Percentiles rank a stretch among this genome's conserved stretches.
phyloP scores from a whole-genome alignment of 805 yeast species.

The Tetrapisispora taiwanensis region DNA sequence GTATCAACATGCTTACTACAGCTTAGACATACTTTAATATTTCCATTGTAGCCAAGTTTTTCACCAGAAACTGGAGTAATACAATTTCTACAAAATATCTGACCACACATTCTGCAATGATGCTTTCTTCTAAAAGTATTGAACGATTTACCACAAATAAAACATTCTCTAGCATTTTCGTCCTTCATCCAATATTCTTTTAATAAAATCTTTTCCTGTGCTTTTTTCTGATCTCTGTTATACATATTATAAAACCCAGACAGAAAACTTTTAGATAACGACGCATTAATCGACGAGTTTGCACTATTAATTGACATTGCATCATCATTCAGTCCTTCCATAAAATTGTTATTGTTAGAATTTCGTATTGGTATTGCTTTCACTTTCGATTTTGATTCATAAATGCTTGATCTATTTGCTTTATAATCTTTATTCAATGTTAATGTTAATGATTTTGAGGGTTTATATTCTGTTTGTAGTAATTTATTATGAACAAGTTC shows the following conservation, averaged over 20 bases:
- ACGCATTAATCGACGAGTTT: slow-evolving; percentile 34
- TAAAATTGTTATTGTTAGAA: slow-evolving; percentile 8
- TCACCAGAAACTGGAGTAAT: slow-evolving; percentile 62
- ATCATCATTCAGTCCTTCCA: slow-evolving; percentile 19
- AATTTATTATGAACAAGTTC: background rate
- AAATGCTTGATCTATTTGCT: slow-evolving; percentile 26
- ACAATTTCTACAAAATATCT: slow-evolving; percentile 81
- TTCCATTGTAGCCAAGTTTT: slow-evolving; percentile 50
- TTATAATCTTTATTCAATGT: slow-evolving; percentile 19
- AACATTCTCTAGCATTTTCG: slow-evolving; percentile 80
- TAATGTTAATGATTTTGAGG: slow-evolving; percentile 12
- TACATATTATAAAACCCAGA: slow-evolving; percentile 33
- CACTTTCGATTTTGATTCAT: slow-evolving; percentile 27
- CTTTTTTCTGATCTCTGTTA: slow-evolving; percentile 16
- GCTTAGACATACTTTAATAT: slow-evolving; percentile 65
- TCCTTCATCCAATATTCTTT: slow-evolving; percentile 95
- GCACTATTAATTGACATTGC: slow-evolving; percentile 29
- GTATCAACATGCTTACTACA: slow-evolving; percentile 55
- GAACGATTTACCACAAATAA: slow-evolving; percentile 70
- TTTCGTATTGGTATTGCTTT: slow-evolving; percentile 27
- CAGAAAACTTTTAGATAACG: slow-evolving; percentile 34
- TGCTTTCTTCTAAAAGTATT: slow-evolving; percentile 84
- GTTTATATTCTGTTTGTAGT: background rate
- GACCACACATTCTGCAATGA: slow-evolving; percentile 94
- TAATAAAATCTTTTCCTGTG: slow-evolving; percentile 25